Evolutionary conservation across 2,329 filamentous ascomycete genomes (phyloP), one percentile per base, ranked within the genome.

Genomic region (Aspergillus sp.): DNA sequence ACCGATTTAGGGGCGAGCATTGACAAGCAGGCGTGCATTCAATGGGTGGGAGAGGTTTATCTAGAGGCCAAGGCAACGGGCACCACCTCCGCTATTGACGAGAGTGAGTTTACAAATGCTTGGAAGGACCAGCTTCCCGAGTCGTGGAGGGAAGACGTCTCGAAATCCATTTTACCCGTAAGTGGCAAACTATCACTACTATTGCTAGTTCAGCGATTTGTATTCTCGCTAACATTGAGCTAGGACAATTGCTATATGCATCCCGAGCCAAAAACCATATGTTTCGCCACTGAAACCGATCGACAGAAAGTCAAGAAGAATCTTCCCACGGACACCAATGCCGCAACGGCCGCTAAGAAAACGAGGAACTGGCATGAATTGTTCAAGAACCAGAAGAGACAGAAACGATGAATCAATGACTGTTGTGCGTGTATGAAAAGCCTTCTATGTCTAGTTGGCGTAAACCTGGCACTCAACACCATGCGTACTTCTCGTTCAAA

Each of bases 401-500:
- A 66, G 55, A 66, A 65, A 58, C 67, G 63, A 61, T 73, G 65
- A 69, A 51, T 62, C 59, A 45, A 12, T 31, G 17, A 46, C 11
- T 23, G 27, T 17, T 23, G 14, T 41, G 27, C 40, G 39, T 51
- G 39, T 19, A 39, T 56, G 12, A 33, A 58, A 51, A 14, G 24
- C n/a, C 8, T 23, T 61, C 54, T 62, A 60, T 52, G 51, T 52
- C 55, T 55, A 58, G 47, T 37, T 21, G 21, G 27, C 21, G 14
- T 7, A 31, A 17, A 15, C 35, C 14, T 37, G 35, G 35, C 6
- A 43, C 19, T 74, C 67, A 81, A 60, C 78, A 81, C 79, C 79
- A 81, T 47, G 72, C 74, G 62, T 78, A 81, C 65, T 79, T 80
- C 69, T 81, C 77, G 58, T 79, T 81, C 67, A 72, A 72, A 24